Base-by-base conservation (phyloP, 805 yeast species). In the Starmera pachycereana region DNA sequence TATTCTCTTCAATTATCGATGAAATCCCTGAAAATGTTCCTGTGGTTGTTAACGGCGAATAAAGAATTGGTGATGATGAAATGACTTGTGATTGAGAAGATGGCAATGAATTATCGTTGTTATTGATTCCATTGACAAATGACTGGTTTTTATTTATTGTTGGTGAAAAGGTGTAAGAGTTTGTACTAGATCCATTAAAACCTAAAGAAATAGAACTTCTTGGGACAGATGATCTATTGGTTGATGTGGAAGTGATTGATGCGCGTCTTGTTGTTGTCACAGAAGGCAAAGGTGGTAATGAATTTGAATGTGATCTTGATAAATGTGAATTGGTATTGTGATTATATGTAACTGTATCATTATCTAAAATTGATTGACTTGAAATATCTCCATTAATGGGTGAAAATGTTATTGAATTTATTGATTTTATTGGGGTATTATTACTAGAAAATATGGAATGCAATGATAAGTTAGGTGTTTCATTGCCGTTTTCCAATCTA, bases 261-360 rank as follows among this genome's bases (percentile, higher is more conserved):
- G 59, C 38, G 16, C 57, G 49, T 18, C 59, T 51, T 11, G 53
- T 38, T 2, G 63, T 58, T 9, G 61, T 54, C 10, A 58, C 61
- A 2, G 61, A 48, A 2, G 63, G 63, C 22, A 58, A 44, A n/a
- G 60, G 60, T 3, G 63, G 63, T 27, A 58, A 35, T 30, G 60
- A 53, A 19, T 53, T 51, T 6, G 57, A 47, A 35, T 54, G 56
- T 0, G 40, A 12, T 35, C 58, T 40, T 13, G 27, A 22, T 22
- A 22, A 22, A 22, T 22, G 27, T 22, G 5, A 22, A 22, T 29
- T 10, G 12, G 25, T 29, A 16, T 7, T 9, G n/a, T 10, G 33
- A 10, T 31, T 36, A 32, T 33, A 40, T 39, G 12, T 38, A 13
- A 22, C 5, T 2, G 27, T 22, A 8, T 22, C 27, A 22, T 22